Evolutionary conservation across 1,139 yeast genomes (phyloP).

Genomic region (Sugiyamaella pinicola): DNA sequence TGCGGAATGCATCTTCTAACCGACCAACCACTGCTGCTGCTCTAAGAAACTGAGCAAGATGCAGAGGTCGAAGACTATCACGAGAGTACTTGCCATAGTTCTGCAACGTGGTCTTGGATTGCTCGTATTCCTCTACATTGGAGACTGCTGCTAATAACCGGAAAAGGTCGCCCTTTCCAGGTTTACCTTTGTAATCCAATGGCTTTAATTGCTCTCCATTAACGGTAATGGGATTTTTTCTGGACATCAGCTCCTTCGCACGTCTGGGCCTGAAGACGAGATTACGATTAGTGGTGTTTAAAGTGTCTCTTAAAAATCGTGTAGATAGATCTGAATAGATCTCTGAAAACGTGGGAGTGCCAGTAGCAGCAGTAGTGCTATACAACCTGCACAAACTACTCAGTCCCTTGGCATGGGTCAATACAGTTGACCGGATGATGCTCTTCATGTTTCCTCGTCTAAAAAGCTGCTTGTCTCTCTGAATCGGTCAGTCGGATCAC

Average conservation of each 20-base stretch:
- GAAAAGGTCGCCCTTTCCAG: slow-evolving; percentile 33
- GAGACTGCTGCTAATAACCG: slow-evolving; percentile 20
- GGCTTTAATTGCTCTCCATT: slow-evolving; percentile 33
- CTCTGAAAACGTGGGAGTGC: slow-evolving; percentile 15
- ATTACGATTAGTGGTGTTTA: slow-evolving; percentile 31
- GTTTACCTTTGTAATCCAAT: slow-evolving; percentile 33
- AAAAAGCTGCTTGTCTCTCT: background rate
- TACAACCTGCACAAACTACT: background rate
- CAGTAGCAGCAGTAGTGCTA: background rate
- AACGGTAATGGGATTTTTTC: slow-evolving; percentile 30
- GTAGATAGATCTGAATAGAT: slow-evolving; percentile 19
- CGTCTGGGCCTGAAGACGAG: slow-evolving; percentile 37
- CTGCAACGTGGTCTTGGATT: slow-evolving; percentile 21
- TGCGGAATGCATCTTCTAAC: slow-evolving; percentile 21
- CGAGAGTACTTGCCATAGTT: slow-evolving; percentile 24
- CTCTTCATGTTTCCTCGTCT: background rate
- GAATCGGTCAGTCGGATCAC: background rate
- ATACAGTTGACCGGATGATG: background rate
- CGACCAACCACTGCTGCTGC: slow-evolving; percentile 22
- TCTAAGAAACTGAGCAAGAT: slow-evolving; percentile 23
- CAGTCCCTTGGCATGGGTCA: background rate
- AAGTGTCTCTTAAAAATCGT: slow-evolving; percentile 27
- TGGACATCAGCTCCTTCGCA: slow-evolving; percentile 29
- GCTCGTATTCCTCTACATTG: slow-evolving; percentile 22
- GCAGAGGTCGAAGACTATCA: slow-evolving; percentile 22